Evolutionary conservation across 75 land plant species (phyloP).

Genomic region (Chamaecyparis obtusa): DNA sequence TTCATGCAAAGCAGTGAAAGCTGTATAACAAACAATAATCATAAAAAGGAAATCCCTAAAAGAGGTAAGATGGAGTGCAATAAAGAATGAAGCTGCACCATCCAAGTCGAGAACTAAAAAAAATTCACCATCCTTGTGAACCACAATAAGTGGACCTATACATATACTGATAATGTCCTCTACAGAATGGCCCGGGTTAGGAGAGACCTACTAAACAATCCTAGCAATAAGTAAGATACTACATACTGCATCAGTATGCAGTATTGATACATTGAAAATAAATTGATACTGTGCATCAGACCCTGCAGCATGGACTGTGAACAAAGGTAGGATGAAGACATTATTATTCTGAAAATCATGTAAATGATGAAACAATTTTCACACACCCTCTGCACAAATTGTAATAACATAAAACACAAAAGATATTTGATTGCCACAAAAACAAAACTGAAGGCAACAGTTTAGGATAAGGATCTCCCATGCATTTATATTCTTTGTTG

Average conservation of each 20-base stretch:
- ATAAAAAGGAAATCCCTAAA: not conserved
- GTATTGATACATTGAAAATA: not conserved
- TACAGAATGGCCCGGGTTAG: not conserved
- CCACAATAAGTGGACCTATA: not conserved
- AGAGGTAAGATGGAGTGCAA: too few species aligned
- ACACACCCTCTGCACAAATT: not conserved
- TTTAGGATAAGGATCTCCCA: not conserved
- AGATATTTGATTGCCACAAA: not conserved
- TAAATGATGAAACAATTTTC: not conserved
- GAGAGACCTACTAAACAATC: not conserved
- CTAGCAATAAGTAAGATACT: not conserved
- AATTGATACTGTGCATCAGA: not conserved
- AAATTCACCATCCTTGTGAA: not conserved
- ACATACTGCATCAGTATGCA: too few species aligned
- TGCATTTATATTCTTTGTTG: not conserved
- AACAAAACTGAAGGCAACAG: not conserved
- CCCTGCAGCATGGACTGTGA: not conserved
- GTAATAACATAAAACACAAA: not conserved
- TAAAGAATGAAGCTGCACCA: too few species aligned
- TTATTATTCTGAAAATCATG: too few species aligned
- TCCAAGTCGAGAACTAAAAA: too few species aligned
- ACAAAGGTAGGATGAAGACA: too few species aligned
- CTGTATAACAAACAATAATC: not conserved
- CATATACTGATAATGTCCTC: not conserved
- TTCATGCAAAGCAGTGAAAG: not conserved